Evolutionary conservation across 495 filamentous ascomycete species (phyloP), one percentile per base, ranked within the genome.

Genomic region (Xylaria longipes): DNA sequence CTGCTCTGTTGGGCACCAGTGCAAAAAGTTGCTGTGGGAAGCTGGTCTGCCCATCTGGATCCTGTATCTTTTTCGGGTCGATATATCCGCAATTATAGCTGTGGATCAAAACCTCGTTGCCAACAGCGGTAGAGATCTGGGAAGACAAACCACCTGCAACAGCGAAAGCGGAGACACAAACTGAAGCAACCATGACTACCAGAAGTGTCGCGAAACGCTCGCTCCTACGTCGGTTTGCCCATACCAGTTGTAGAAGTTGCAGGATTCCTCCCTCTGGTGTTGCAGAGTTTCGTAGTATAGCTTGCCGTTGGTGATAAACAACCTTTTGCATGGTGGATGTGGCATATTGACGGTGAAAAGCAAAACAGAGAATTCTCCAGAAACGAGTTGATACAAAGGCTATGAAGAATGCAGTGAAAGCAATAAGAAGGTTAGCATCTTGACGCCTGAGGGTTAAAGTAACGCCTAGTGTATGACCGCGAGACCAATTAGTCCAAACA

Each of bases 131-230:
- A 15, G 67, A 69, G n/a, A 70, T 70, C n/a, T 62, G 68, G 0
- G 71, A 69, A 22, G 71, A 70, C 5, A 70, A 73, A n/a, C 71
- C 71, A 11, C 66, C 71, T 0, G 71, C 71, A 43, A 45, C 48
- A 31, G 67, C 56, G 33, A 73, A 73, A 2, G 25, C 35, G 3
- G 15, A 37, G 7, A 70, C n/a, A 43, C 31, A 69, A 52, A n/a
- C 0, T n/a, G 43, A 5, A 33, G 65, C 45, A 27, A 60, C 22
- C 0, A 45, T 22, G 6, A 8, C n/a, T 1, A 43, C 5, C 1
- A 63, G 8, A 3, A 60, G 5, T n/a, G 31, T 14, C 1, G 9
- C 17, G 48, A 45, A 45, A 15, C 41, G 15, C 1, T 45, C 41
- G 41, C 15, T 45, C 15, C 41, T 45, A 20, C 17, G 14, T 45